Evolutionary conservation across 495 filamentous ascomycete genomes (phyloP).

Genomic region (Aspergillus wentii): DNA sequence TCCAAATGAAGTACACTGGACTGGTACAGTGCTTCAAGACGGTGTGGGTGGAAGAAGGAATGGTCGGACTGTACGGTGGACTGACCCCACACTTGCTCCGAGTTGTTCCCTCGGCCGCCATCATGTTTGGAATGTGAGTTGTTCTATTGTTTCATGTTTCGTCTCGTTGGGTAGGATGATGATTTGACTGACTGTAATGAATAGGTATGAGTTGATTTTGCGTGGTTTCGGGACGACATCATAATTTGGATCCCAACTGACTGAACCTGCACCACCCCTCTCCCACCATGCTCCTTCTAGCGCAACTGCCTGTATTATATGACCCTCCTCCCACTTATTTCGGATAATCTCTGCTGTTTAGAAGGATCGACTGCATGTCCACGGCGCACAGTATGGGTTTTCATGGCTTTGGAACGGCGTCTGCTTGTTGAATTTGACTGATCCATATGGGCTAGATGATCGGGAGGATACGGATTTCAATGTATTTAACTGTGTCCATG

Average conservation of each 20-base stretch:
- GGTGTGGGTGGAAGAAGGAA: constrained; percentile 52
- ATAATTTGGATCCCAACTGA: too few relatives aligned
- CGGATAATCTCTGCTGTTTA: not conserved
- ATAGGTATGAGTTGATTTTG: constrained; percentile 61
- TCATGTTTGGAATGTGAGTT: constrained; percentile 84
- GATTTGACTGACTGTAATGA: too few relatives aligned
- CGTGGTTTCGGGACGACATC: constrained; percentile 29
- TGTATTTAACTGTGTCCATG: too few relatives aligned
- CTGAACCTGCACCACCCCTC: not conserved
- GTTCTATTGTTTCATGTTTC: not conserved
- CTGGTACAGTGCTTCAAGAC: constrained; percentile 50
- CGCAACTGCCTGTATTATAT: not conserved
- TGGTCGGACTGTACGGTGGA: constrained; percentile 52
- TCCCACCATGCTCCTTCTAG: not conserved
- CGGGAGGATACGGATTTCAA: too few relatives aligned
- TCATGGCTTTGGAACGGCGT: too few relatives aligned
- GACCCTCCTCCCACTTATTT: not conserved
- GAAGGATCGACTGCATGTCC: too few relatives aligned
- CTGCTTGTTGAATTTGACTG: too few relatives aligned
- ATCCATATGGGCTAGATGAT: too few relatives aligned
- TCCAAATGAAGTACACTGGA: constrained; percentile 50
- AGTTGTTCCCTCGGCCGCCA: constrained; percentile 77
- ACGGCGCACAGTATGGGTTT: too few relatives aligned
- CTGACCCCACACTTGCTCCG: constrained; percentile 55
- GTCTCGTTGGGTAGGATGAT: too few relatives aligned